Conservation (phyloP, 1,284 basidiomycete species). For the Acaromyces ingoldii region DNA sequence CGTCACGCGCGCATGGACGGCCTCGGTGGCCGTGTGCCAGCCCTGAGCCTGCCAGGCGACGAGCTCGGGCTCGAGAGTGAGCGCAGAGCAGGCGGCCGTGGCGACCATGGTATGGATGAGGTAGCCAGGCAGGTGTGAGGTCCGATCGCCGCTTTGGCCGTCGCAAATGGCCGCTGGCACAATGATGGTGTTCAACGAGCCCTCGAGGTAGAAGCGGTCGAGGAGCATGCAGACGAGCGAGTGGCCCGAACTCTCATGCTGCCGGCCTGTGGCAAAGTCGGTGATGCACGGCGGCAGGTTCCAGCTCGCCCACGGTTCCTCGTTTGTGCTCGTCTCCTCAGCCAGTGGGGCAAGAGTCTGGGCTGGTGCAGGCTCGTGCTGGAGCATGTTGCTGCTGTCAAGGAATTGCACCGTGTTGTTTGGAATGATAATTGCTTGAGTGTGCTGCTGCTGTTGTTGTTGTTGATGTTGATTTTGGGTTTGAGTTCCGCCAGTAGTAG, state of each 20-base stretch:
- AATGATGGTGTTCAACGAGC: not conserved
- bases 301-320: not conserved
- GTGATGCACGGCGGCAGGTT: not conserved
- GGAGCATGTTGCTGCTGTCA: too few species aligned
- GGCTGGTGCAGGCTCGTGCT: too few species aligned
- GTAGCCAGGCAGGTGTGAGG: conserved; percentile 2
- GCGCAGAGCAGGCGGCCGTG: not conserved
- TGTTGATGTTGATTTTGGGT: too few species aligned
- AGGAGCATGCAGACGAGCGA: not conserved
- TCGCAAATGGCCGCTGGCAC: not conserved
- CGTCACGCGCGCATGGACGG: conserved; percentile 5
- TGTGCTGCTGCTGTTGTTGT: too few species aligned
- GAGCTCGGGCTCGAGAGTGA: conserved; percentile 9
- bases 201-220: conserved; percentile 2
- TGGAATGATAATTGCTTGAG: too few species aligned
- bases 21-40: conserved; percentile 6
- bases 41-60: not conserved
- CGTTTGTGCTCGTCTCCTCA: too few species aligned
- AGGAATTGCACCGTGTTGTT: too few species aligned
- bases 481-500: too few species aligned
- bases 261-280: not conserved
- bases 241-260: not conserved
- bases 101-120: conserved; percentile 6
- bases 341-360: too few species aligned
- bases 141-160: not conserved